A percentile compares a stretch with the other conserved stretches of the same genome.
phyloP scores from a whole-genome alignment of 2,329 filamentous ascomycete genomes.

The Aspergillus brasiliensis region DNA sequence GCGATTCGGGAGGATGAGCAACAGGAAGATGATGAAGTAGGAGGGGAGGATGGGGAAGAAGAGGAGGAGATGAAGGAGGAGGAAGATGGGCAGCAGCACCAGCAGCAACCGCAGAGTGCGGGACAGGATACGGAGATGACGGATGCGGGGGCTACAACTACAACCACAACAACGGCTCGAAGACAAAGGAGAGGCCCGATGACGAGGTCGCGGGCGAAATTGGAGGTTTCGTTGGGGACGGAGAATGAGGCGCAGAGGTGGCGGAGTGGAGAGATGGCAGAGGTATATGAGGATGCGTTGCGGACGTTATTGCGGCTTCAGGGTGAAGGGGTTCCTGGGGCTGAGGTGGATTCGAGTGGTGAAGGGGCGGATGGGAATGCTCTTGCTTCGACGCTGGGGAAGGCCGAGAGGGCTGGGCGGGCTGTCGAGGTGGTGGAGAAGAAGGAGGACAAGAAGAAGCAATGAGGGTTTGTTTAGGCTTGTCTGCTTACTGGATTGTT shows the following conservation, averaged over 20 bases:
- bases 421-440: conserved; percentile 50
- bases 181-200: not conserved
- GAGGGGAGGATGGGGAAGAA: conserved; percentile 45
- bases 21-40: conserved; percentile 60
- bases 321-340: conserved; percentile 33
- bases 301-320: conserved; percentile 42
- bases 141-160: conserved; percentile 7
- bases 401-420: conserved; percentile 47
- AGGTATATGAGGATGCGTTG: conserved; percentile 45
- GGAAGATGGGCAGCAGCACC: conserved; percentile 6
- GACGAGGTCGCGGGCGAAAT: conserved; percentile 27
- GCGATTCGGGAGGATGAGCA: conserved; percentile 44
- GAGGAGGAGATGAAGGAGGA: conserved; percentile 19
- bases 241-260: conserved; percentile 40
- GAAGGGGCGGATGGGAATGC: conserved; percentile 35
- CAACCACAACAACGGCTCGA: no score
- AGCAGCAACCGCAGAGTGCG: not conserved
- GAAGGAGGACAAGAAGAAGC: conserved; percentile 31
- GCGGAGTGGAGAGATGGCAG: conserved; percentile 45
- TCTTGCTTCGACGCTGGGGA: conserved; percentile 50
- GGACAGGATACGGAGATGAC: conserved; percentile 23
- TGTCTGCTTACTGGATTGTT: conserved; percentile 13
- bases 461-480: conserved; percentile 26
- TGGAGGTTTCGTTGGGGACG: conserved; percentile 36
- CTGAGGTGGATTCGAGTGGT: conserved; percentile 20